Percentiles rank a stretch among this genome's conserved stretches.
phyloP scores from a whole-genome alignment of 2,329 filamentous ascomycete species.

The Trichocomaceae sp. region DNA sequence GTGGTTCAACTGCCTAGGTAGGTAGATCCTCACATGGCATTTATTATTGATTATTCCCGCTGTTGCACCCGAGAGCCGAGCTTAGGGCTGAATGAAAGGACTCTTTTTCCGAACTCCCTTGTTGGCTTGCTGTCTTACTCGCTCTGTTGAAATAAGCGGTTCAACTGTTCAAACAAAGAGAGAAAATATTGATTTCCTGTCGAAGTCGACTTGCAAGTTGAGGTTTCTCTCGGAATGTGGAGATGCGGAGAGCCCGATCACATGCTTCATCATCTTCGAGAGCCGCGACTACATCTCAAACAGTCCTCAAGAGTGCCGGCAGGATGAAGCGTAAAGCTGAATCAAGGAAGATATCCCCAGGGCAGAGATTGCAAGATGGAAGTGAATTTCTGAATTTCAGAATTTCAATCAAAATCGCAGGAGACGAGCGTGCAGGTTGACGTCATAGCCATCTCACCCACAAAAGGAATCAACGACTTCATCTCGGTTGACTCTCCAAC shows the following conservation, averaged over 20 bases:
- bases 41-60: background rate
- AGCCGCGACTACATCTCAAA: background rate
- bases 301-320: background rate
- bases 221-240: background rate
- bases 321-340: background rate
- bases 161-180: background rate
- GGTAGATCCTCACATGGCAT: background rate
- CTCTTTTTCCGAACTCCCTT: background rate
- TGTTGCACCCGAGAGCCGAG: background rate
- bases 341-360: background rate
- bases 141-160: no score
- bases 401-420: no score
- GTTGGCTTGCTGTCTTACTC: no score
- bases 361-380: background rate
- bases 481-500: background rate
- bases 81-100: background rate
- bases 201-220: background rate
- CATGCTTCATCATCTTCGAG: background rate
- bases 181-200: background rate
- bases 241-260: background rate
- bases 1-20: no score
- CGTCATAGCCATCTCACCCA: slow-evolving; percentile 7
- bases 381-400: no score
- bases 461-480: background rate
- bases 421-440: no score